phyloP scores from a whole-genome alignment of 2,329 filamentous ascomycete species.

The Neophaeococcomyces mojaviensis region DNA sequence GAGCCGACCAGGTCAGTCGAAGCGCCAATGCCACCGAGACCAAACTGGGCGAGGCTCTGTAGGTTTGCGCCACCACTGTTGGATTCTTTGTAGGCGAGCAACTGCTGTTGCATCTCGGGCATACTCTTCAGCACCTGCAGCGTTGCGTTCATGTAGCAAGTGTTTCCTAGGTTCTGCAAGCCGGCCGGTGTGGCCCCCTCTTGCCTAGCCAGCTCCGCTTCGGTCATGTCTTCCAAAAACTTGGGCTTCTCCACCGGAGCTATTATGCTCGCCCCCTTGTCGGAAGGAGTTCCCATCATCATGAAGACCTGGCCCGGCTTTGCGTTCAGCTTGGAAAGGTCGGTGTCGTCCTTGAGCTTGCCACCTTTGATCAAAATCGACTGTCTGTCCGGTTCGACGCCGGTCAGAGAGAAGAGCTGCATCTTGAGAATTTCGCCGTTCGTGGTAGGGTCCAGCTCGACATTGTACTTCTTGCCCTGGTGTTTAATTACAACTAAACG shows the following conservation, averaged over 20 bases:
- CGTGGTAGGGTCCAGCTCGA: conserved; percentile 78
- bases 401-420: conserved; percentile 89
- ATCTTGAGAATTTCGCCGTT: conserved; percentile 92
- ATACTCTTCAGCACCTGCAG: conserved; percentile 84
- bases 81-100: conserved; percentile 53
- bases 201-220: conserved; percentile 76
- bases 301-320: conserved; percentile 83
- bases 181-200: conserved; percentile 82
- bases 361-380: conserved; percentile 92
- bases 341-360: conserved; percentile 90
- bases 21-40: conserved; percentile 50
- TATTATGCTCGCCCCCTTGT: conserved; percentile 49
- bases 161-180: conserved; percentile 88
- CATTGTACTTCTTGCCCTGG: conserved; percentile 86
- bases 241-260: conserved; percentile 71
- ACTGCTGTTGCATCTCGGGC: conserved; percentile 78
- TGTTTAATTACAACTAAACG: conserved; percentile 80
- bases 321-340: conserved; percentile 72
- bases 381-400: conserved; percentile 91
- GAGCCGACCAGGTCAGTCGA: conserved; percentile 67
- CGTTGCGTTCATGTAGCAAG: conserved; percentile 96
- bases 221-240: conserved; percentile 96
- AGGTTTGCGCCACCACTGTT: conserved; percentile 26
- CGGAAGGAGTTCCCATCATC: conserved; percentile 86
- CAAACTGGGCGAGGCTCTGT: conserved; percentile 45